Conservation (phyloP, 140 eudicot species). For the Oenanthe javanica region DNA sequence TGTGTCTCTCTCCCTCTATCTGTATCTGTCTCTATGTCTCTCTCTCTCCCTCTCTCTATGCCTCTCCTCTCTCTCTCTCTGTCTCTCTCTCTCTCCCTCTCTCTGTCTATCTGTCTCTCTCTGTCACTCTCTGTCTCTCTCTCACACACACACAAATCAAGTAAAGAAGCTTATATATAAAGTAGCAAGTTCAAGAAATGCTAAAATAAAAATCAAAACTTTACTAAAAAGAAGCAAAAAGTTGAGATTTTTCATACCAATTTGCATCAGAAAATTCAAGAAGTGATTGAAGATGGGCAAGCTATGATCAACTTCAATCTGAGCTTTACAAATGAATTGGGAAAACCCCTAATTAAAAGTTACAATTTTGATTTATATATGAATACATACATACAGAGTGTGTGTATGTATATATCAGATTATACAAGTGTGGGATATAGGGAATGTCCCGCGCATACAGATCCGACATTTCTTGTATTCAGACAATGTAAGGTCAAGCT, state of each 20-base stretch:
- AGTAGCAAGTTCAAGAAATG: neutral
- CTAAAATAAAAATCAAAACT: conserved; percentile 1
- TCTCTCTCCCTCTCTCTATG: neutral
- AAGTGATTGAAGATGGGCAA: neutral
- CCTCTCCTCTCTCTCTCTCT: neutral
- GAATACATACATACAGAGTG: neutral
- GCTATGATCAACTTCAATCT: neutral
- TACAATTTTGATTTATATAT: neutral
- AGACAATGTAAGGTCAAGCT: conserved; percentile 1
- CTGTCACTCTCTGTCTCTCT: neutral
- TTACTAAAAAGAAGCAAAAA: neutral
- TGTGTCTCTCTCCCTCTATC: neutral
- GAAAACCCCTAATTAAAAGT: neutral
- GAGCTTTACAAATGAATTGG: neutral
- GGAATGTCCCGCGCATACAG: conserved; percentile 6
- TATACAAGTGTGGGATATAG: neutral
- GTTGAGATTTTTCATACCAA: conserved; percentile 1
- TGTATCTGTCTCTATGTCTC: no score
- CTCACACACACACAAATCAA: neutral
- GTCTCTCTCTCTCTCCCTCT: neutral
- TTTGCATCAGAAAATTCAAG: neutral
- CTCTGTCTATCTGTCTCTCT: neutral
- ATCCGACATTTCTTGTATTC: neutral
- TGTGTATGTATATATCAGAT: neutral
- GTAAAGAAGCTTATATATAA: neutral